Evolutionary conservation across 164 flowering plant genomes (phyloP).

Genomic region (Echeveria elegans): DNA sequence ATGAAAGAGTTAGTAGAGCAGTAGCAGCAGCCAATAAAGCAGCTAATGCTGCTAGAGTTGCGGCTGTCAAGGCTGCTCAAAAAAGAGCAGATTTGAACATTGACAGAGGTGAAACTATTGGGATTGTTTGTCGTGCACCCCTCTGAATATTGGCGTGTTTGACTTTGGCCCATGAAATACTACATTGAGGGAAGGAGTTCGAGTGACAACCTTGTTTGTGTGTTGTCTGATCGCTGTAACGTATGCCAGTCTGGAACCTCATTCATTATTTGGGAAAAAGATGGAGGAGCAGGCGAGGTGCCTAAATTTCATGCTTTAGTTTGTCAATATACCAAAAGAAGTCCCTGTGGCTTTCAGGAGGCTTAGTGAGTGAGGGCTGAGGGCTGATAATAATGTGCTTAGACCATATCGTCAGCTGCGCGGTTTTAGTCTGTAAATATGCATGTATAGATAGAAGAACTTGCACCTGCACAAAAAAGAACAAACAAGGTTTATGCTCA

Average conservation of each 20-base stretch:
- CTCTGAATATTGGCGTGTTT: not conserved
- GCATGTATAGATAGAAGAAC: slow-evolving; percentile 2
- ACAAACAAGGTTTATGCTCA: not conserved
- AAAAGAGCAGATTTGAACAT: slow-evolving; percentile 36
- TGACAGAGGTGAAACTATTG: not conserved
- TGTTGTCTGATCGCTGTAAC: slow-evolving; percentile 5
- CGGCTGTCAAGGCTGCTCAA: slow-evolving; percentile 88
- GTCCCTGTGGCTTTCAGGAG: not conserved
- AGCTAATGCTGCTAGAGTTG: slow-evolving; percentile 95
- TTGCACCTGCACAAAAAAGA: not conserved
- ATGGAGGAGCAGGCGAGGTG: slow-evolving; percentile 25
- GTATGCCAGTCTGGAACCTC: slow-evolving; percentile 25
- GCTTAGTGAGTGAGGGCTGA: not conserved
- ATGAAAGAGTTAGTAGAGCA: slow-evolving; percentile 77
- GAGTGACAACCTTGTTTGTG: not conserved
- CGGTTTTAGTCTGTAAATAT: not conserved
- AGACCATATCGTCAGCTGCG: no score
- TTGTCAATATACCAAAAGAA: not conserved
- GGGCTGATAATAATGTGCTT: no score
- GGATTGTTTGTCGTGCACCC: not conserved
- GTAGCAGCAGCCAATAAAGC: slow-evolving; percentile 78
- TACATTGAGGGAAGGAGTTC: not conserved
- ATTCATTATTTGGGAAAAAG: slow-evolving; percentile 13
- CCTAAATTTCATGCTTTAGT: not conserved
- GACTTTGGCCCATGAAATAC: not conserved